Conservation (phyloP, 495 filamentous ascomycete species). For the Aspergillus ostianus region DNA sequence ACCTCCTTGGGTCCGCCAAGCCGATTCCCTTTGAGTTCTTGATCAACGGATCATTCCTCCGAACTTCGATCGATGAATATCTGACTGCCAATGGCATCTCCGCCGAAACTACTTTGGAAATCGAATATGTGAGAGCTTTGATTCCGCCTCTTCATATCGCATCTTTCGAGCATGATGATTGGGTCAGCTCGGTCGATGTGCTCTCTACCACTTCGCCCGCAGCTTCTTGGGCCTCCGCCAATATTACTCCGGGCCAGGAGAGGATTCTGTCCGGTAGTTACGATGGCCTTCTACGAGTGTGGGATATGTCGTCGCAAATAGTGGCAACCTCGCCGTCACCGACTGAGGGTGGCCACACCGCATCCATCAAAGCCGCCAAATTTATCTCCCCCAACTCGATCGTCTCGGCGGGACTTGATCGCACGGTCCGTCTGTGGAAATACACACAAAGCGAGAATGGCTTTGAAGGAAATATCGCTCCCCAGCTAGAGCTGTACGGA, state of each 20-base stretch:
- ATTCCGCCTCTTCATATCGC: conserved; percentile 83
- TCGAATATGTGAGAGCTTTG: conserved; percentile 90
- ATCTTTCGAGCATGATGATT: conserved; percentile 93
- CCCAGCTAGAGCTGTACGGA: conserved; percentile 81
- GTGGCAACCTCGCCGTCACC: conserved; percentile 65
- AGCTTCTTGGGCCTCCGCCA: conserved; percentile 52
- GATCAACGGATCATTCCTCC: conserved; percentile 85
- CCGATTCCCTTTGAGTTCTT: conserved; percentile 96
- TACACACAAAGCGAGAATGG: conserved; percentile 65
- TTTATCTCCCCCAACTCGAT: conserved; percentile 74
- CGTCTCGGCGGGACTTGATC: conserved; percentile 78
- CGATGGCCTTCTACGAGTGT: conserved; percentile 82
- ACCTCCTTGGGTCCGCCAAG: conserved; percentile 71
- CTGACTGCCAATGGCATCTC: conserved; percentile 82
- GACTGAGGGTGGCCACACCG: conserved; percentile 66
- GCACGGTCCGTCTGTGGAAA: conserved; percentile 83
- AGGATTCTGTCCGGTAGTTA: conserved; percentile 86
- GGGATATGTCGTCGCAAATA: conserved; percentile 80
- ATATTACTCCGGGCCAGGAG: conserved; percentile 50
- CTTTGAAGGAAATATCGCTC: conserved; percentile 62
- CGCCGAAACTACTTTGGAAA: conserved; percentile 76
- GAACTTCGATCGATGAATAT: conserved; percentile 85
- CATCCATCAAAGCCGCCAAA: conserved; percentile 74
- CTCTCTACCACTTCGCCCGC: conserved; percentile 65
- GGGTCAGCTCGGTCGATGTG: conserved; percentile 91